Conservation (phyloP, 1,284 basidiomycete genomes). For the Melanopsichium pennsylvanicum region DNA sequence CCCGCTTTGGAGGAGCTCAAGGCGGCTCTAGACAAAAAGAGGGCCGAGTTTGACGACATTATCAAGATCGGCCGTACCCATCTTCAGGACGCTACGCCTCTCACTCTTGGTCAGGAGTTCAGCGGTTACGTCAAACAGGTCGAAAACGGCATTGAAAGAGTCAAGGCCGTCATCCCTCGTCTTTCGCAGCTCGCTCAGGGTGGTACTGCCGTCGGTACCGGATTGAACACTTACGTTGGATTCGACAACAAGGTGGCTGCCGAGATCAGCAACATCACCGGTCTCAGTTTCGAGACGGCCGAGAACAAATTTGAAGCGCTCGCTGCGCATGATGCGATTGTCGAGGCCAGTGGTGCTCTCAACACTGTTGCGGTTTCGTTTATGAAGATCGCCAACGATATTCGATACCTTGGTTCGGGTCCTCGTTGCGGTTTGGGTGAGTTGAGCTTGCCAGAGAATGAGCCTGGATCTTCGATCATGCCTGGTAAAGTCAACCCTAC, state of each 20-base stretch:
- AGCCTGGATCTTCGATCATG: slow-evolving; percentile 99
- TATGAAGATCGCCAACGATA: slow-evolving; percentile 99
- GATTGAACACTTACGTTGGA: slow-evolving; percentile 94
- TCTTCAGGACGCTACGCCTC: slow-evolving; percentile 92
- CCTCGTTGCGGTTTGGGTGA: slow-evolving; percentile 98
- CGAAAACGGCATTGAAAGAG: slow-evolving; percentile 85
- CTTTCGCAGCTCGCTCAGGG: slow-evolving; percentile 93
- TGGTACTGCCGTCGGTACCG: slow-evolving; percentile 95
- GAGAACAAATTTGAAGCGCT: slow-evolving; percentile 99
- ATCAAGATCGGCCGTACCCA: slow-evolving; percentile 99
- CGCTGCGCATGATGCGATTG: slow-evolving; percentile 94
- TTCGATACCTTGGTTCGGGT: slow-evolving; percentile 95
- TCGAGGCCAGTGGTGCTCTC: slow-evolving; percentile 94
- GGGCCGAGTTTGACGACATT: slow-evolving; percentile 71
- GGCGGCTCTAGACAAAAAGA: slow-evolving; percentile 82
- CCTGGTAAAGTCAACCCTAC: slow-evolving; percentile 99
- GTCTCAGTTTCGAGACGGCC: slow-evolving; percentile 89
- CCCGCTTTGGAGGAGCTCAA: slow-evolving; percentile 86
- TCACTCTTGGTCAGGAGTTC: slow-evolving; percentile 98
- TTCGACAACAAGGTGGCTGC: slow-evolving; percentile 94
- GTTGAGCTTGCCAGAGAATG: slow-evolving; percentile 93
- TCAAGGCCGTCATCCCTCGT: slow-evolving; percentile 83
- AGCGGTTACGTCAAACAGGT: slow-evolving; percentile 97
- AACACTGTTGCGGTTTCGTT: slow-evolving; percentile 93
- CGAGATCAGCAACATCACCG: slow-evolving; percentile 91